A percentile compares a stretch with the other conserved stretches of the same genome.
phyloP scores from a whole-genome alignment of 257 asterid genomes.

The Schizonepeta tenuifolia region DNA sequence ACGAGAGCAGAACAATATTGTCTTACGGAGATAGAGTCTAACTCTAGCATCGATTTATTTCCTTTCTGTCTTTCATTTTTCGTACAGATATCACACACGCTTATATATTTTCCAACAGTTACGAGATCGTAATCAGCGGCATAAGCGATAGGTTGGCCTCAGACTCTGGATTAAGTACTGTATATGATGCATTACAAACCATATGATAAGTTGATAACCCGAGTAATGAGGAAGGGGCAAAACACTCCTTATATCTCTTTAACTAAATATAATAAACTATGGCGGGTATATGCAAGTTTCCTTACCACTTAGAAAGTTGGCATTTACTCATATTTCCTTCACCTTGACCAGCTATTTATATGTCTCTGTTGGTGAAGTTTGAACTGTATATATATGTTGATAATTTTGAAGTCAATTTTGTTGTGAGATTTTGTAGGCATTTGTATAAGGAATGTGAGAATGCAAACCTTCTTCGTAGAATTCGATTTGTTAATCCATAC shows the following conservation, averaged over 20 bases:
- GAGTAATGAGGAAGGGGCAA: conserved; percentile 5
- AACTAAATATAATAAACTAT: conserved; percentile 2
- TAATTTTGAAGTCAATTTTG: too few species aligned
- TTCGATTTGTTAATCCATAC: too few species aligned
- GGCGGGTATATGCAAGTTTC: background rate
- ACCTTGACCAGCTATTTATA: background rate
- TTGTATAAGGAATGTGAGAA: too few species aligned
- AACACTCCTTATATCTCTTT: background rate
- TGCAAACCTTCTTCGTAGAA: too few species aligned
- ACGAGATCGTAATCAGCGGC: conserved; percentile 83
- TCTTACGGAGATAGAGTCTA: too few species aligned
- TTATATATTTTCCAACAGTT: conserved; percentile 85
- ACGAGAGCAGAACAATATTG: too few species aligned
- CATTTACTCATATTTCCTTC: conserved; percentile 21
- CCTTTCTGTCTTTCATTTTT: too few species aligned
- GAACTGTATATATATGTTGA: background rate
- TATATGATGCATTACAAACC: too few species aligned
- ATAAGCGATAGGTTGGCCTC: conserved; percentile 83
- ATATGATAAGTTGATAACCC: background rate
- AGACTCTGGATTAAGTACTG: too few species aligned
- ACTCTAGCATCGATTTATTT: too few species aligned
- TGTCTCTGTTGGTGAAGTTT: background rate
- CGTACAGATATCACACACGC: too few species aligned
- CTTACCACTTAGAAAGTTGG: background rate
- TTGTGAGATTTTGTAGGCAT: too few species aligned